Evolutionary conservation across 371 early-diverging fungal species (phyloP), one percentile per base, ranked within the genome.

Genomic region (Parasitella parasitica): DNA sequence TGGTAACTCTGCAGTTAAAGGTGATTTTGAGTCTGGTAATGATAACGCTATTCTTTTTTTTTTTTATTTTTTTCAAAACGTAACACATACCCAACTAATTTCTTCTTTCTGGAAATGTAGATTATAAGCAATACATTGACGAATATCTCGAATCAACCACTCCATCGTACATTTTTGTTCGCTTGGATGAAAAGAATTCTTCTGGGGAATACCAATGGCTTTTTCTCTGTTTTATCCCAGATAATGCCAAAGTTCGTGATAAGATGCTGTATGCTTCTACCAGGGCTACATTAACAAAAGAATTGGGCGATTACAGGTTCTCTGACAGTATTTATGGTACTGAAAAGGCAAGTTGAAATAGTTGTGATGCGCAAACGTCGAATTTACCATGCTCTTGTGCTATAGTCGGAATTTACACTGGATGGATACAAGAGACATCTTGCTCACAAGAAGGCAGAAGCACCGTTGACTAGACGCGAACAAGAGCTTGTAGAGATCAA

Each of bases 201-300:
- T 46, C 75, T 26, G 82, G 80, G 32, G 76, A 80, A 35, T 76
- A 77, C 64, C 83, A 88, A 28, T 95, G 94, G 94, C 67, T 93
- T 30, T 81, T 94, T 32, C 67, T 91, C 43, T 74, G 86, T 48
- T 93, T 88, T 67, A 90, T 94, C 3, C 94, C 95, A 15, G 94
- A 94, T 62, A 48, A 80, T 53, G 90, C 93, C 46, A 78, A 84
- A 58, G 87, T 94, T 27, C 84, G 95, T 16, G 90, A 92, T 54
- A 95, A 95, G 75, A 95, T 94, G 94, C 71, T 95, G 41, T 93
- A 93, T 68, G 94, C 95, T 12, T 85, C 94, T 4, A 86, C 92
- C 4, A 82, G 89, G 43, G 90, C 91, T 13, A 86, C 90, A 3
- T 70, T 94, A 63, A 81, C 86, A 11, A 92, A 86, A 70, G 85